Evolutionary conservation across 2,329 filamentous ascomycete genomes (phyloP), one percentile per base, ranked within the genome.

Genomic region (Alternaria metachromatica): DNA sequence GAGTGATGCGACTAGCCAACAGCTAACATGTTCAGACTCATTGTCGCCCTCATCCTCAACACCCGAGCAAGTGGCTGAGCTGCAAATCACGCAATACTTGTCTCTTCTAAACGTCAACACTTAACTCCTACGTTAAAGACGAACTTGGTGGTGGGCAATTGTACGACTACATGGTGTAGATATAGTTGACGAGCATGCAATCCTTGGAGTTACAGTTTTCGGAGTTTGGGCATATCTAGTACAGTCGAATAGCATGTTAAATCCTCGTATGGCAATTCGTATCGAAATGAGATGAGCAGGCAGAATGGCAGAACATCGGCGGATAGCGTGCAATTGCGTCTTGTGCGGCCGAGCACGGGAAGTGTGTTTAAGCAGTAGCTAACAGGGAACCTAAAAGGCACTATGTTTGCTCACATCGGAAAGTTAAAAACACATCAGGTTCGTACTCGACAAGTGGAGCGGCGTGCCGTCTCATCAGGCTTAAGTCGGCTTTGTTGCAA

Each of bases 41-140:
- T 97, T 78, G 94, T 97, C 65, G 93, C 92, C 61, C 88, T 97
- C 46, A 95, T 97, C 77, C 87, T 97, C 77, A 97, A 97, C 87
- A 96, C 93, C 66, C 93, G 93, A 85, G 90, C 87, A 84, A 89
- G 86, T 82, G 88, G 87, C 62, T 83, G 75, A 79, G 49, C 30
- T 41, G 23, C n/a, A 53, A 12, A 33, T 23, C 30, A 15, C 33
- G 9, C 23, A 20, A 23, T 6, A 41, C 30, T 37, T 41, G 37
- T 41, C 37, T 41, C 37, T 41, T 41, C 37, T 41, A 18, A 41
- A 10, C 37, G 37, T 41, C 37, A 11, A 41, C 28, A 25, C 49
- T 37, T 18, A n/a, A 25, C 30, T 53, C 30, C 9, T 25, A 53
- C 20, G 28, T 53, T 49, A 5, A 18, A 53, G 64, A 26, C 46